Evolutionary conservation across 2,329 filamentous ascomycete species (phyloP).

Genomic region (Grosmannia penicillata): DNA sequence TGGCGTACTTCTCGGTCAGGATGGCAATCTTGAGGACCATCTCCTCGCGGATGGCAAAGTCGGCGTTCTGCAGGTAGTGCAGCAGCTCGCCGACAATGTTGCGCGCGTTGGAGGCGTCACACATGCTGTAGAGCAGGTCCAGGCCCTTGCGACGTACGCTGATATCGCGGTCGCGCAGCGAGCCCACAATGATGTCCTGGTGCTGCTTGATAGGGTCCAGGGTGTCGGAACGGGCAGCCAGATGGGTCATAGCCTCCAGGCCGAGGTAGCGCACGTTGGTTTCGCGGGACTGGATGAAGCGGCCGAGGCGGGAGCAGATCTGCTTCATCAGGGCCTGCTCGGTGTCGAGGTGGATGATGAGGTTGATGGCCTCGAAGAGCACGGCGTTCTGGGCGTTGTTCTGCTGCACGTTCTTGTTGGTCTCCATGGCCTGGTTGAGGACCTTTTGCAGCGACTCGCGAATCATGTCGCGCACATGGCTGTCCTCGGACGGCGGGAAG

Average conservation of each 20-base stretch:
- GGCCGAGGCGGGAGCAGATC: slow-evolving; percentile 77
- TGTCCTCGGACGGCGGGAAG: slow-evolving; percentile 91
- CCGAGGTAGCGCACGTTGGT: slow-evolving; percentile 96
- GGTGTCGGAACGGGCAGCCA: slow-evolving; percentile 85
- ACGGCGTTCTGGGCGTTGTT: slow-evolving; percentile 98
- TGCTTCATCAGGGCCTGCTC: slow-evolving; percentile 93
- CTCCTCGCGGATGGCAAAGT: slow-evolving; percentile 95
- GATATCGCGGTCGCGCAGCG: slow-evolving; percentile 88
- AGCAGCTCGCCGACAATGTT: slow-evolving; percentile 87
- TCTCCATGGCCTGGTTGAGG: slow-evolving; percentile 78
- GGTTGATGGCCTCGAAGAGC: slow-evolving; percentile 94
- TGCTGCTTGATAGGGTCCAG: slow-evolving; percentile 97
- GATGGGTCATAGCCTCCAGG: slow-evolving; percentile 93
- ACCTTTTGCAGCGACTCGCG: slow-evolving; percentile 85
- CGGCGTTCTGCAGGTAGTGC: slow-evolving; percentile 87
- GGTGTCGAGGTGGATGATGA: slow-evolving; percentile 94
- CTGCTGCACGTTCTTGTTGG: slow-evolving; percentile 96
- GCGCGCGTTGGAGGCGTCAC: slow-evolving; percentile 85
- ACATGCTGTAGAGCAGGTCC: slow-evolving; percentile 98
- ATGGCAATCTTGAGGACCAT: slow-evolving; percentile 99
- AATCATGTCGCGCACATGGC: slow-evolving; percentile 80
- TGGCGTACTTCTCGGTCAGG: slow-evolving; percentile 94
- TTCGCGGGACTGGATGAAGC: slow-evolving; percentile 92
- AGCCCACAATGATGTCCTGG: slow-evolving; percentile 89
- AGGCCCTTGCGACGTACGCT: slow-evolving; percentile 92